Base-by-base conservation (phyloP, 192 early-diverging fungal genomes). In the Dissophora globulifera region DNA sequence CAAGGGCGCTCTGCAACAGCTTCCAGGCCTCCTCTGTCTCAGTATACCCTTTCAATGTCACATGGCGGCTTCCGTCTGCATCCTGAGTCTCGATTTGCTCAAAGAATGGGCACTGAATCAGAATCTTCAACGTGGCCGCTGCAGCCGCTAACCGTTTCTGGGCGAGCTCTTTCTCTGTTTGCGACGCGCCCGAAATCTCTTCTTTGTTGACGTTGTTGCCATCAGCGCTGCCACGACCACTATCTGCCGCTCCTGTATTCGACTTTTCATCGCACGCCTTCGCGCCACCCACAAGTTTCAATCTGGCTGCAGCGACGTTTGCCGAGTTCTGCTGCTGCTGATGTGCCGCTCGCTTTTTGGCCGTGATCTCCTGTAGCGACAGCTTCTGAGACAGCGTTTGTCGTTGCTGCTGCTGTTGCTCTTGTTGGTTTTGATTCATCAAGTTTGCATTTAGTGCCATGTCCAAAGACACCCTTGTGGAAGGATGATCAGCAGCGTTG, bases 1-100 rank as follows among this genome's bases (percentile, higher is more conserved):
- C 63, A 5, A 76, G 38, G 0, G 57, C 29, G 6, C 26, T 46
- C 19, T 67, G 62, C 3, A 76, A 38, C 4, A 20, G 45, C 13
- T 33, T 55, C 72, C 72, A 76, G 9, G 10, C 72, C 2, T 61
- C 58, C 19, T 76, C 72, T 1, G 72, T 76, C 33, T 76, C 72
- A 4, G 63, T 76, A 22, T 76, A 76, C 9, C 71, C 71, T 30
- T 67, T 76, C 42, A 76, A 27, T 0, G 57, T 76, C 50, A 76
- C 38, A 15, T 26, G 50, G 4, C 11, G 31, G 6, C 38, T 3
- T 3, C 62, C 62, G 0, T 72, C 59, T 2, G 49, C 48, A 54
- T 76, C 58, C 7, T 27, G 20, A 35, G 13, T 27, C 26, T 66
- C 58, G 15, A 35, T 64, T 49, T 63, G 46, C 42, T 76, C 63